A percentile compares a stretch with the other conserved stretches of the same genome.
Evolutionary conservation across 2,329 filamentous ascomycete species (phyloP).

Genomic region (Pseudogymnoascus sp.): DNA sequence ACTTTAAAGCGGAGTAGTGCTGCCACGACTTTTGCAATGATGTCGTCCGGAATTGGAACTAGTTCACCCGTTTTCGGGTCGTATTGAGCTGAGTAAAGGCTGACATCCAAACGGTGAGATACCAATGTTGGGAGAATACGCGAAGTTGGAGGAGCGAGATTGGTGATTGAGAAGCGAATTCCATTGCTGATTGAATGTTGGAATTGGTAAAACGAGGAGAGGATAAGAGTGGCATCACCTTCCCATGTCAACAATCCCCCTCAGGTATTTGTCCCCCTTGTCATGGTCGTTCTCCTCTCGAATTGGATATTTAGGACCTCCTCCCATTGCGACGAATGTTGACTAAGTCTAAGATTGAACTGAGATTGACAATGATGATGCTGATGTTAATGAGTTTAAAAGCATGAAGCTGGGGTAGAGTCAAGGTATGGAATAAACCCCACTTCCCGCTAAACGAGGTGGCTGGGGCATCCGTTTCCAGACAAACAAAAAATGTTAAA

Average conservation of each 20-base stretch:
- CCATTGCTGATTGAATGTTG: constrained; percentile 47
- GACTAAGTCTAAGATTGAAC: too few relatives aligned
- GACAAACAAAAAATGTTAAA: too few relatives aligned
- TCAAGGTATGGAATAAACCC: too few relatives aligned
- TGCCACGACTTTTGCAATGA: constrained; percentile 44
- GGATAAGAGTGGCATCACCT: constrained; percentile 22
- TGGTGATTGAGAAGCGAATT: constrained; percentile 63
- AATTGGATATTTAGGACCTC: not conserved
- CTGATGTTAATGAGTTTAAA: too few relatives aligned
- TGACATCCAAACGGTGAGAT: constrained; percentile 52
- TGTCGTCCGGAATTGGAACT: constrained; percentile 45
- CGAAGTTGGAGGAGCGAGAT: constrained; percentile 47
- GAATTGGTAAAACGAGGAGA: not conserved
- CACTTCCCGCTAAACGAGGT: too few relatives aligned
- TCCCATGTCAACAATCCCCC: constrained; percentile 35
- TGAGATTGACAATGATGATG: too few relatives aligned
- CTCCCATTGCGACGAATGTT: not conserved
- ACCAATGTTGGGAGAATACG: constrained; percentile 53
- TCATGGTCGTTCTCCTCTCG: not conserved
- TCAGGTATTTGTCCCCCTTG: constrained; percentile 15
- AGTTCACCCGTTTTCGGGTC: constrained; percentile 32
- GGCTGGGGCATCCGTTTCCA: too few relatives aligned
- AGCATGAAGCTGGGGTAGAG: too few relatives aligned
- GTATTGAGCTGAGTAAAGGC: constrained; percentile 58
- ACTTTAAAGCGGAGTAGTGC: constrained; percentile 49